Evolutionary conservation across 176 grass and related monocot genomes (phyloP).

Genomic region (Elymus sibiricus): DNA sequence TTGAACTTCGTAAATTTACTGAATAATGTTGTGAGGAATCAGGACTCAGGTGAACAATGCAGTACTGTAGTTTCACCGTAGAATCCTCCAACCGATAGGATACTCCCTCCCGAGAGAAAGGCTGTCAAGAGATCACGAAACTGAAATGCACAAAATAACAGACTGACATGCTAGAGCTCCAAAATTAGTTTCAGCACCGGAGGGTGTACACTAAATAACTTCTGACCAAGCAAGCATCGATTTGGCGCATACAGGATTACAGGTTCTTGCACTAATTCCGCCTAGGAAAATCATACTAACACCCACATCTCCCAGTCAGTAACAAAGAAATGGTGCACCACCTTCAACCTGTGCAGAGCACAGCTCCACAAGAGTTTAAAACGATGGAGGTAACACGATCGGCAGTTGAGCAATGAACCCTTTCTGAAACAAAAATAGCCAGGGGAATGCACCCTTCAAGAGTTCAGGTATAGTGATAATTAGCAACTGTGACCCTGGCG

Average conservation of each 20-base stretch:
- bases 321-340: background rate
- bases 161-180: background rate
- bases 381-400: background rate
- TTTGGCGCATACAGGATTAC: background rate
- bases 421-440: background rate
- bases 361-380: background rate
- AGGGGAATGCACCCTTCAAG: background rate
- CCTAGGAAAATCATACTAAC: background rate
- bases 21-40: background rate
- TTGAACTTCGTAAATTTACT: background rate
- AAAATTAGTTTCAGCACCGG: background rate
- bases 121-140: background rate
- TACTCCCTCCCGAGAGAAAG: background rate
- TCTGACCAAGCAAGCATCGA: background rate
- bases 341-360: background rate
- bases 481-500: background rate
- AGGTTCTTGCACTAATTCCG: background rate
- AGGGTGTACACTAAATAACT: background rate
- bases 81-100: background rate
- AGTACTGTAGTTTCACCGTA: background rate
- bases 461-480: background rate
- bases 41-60: background rate
- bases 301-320: background rate
- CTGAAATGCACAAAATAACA: background rate
- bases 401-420: background rate